A percentile compares a stretch with the other conserved stretches of the same genome.
Evolutionary conservation across 345 rosid genomes (phyloP).

Genomic region (Schrenkiella parvula): DNA sequence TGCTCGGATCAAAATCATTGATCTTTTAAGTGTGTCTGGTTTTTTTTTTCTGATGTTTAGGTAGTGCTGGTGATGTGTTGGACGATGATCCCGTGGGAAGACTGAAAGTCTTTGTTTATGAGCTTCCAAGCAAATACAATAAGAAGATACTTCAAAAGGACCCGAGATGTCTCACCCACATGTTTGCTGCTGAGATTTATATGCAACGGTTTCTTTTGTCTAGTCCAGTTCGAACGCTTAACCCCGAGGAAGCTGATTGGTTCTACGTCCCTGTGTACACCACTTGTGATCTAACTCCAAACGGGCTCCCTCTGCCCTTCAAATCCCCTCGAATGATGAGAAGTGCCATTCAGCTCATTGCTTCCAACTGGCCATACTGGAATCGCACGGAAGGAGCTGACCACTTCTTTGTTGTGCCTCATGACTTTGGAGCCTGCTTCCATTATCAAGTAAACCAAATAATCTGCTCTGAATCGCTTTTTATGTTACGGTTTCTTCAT

Average conservation of each 20-base stretch:
- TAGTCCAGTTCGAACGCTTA: conserved; percentile 90
- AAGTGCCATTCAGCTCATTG: conserved; percentile 92
- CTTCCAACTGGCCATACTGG: conserved; percentile 97
- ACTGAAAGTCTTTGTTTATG: conserved; percentile 87
- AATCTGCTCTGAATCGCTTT: neutral
- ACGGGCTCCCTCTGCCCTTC: conserved; percentile 93
- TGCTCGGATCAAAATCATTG: neutral
- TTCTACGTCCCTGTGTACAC: conserved; percentile 93
- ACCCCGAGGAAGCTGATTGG: conserved; percentile 98
- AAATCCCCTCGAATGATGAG: conserved; percentile 98
- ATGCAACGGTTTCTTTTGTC: conserved; percentile 96
- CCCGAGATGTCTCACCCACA: conserved; percentile 87
- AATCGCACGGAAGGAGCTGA: conserved; percentile 94
- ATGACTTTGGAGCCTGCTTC: conserved; percentile 98
- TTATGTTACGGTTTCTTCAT: neutral
- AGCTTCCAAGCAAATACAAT: conserved; percentile 96
- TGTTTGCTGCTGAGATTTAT: conserved; percentile 98
- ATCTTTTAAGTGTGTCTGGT: neutral
- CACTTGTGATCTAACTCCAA: conserved; percentile 95
- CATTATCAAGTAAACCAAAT: conserved; percentile 72
- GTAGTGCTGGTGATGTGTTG: conserved; percentile 99
- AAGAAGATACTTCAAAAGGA: conserved; percentile 93
- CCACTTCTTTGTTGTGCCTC: conserved; percentile 93
- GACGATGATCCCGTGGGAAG: conserved; percentile 97
- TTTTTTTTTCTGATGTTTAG: conserved; percentile 34